A percentile compares a stretch with the other conserved stretches of the same genome.
Conservation (phyloP, 2,329 filamentous ascomycete species). For the Ophiostoma fasciatum region DNA sequence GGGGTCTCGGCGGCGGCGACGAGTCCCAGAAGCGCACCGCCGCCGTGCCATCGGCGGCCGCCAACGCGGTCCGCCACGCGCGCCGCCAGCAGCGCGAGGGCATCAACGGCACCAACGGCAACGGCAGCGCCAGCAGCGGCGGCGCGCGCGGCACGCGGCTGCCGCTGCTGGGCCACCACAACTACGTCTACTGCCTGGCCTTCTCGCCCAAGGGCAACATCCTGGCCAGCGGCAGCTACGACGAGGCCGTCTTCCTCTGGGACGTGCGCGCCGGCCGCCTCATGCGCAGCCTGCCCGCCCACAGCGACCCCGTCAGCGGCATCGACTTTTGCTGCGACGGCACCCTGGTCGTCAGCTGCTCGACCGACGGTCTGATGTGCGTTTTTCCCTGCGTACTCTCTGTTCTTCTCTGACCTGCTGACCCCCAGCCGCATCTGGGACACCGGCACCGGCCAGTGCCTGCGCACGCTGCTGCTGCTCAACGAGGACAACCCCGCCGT, state of each 20-base stretch:
- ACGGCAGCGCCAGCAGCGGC: constrained; percentile 2
- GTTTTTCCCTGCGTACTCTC: constrained; percentile 17
- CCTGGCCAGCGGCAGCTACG: constrained; percentile 85
- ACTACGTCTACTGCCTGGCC: constrained; percentile 85
- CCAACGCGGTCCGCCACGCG: constrained; percentile 2
- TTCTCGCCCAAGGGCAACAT: constrained; percentile 99
- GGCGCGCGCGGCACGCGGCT: constrained; percentile 25
- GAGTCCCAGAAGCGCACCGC: neutral
- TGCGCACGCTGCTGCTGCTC: constrained; percentile 87
- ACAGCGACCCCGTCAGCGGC: constrained; percentile 85
- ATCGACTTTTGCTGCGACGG: constrained; percentile 91
- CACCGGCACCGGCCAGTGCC: constrained; percentile 83
- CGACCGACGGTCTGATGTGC: constrained; percentile 76
- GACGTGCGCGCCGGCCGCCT: constrained; percentile 76
- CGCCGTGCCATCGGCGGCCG: neutral
- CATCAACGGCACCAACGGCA: constrained; percentile 1
- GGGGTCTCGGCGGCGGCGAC: neutral
- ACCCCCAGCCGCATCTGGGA: constrained; percentile 71
- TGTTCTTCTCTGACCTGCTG: neutral
- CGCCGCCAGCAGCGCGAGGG: constrained; percentile 4
- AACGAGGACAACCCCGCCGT: constrained; percentile 93
- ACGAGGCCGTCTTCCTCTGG: constrained; percentile 95
- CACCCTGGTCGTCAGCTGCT: constrained; percentile 81
- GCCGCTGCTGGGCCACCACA: constrained; percentile 74
- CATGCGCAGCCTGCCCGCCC: constrained; percentile 84